A percentile compares a stretch with the other conserved stretches of the same genome.
These are phyloP conservation scores for Thelonectria discophora DNA, from an alignment of 2,329 filamentous ascomycete genomes.

Conservation along the genomic window DNA sequence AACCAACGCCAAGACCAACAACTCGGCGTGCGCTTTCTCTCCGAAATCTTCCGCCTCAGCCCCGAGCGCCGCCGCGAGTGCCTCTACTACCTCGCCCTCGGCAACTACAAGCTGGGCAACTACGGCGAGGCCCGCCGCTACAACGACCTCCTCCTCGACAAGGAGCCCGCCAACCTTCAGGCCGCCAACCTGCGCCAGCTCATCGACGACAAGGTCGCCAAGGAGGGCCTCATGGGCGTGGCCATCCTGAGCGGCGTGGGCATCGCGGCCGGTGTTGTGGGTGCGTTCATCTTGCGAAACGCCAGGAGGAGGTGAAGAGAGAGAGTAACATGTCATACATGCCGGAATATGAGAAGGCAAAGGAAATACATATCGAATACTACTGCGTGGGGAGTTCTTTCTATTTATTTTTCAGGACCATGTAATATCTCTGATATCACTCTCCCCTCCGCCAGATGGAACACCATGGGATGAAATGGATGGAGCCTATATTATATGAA, in stretches of 20 bases:
- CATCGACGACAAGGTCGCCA: conserved; percentile 96
- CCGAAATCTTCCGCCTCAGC: conserved; percentile 94
- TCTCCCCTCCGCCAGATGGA: conserved; percentile 18
- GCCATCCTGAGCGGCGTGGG: conserved; percentile 94
- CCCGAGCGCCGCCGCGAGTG: conserved; percentile 96
- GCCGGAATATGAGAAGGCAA: neutral
- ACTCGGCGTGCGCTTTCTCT: conserved; percentile 90
- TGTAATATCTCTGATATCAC: conserved; percentile 22
- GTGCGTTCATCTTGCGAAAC: conserved; percentile 84
- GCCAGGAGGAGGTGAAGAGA: conserved; percentile 65
- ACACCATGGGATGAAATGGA: conserved; percentile 20
- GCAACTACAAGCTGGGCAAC: conserved; percentile 98
- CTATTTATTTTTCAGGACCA: conserved; percentile 7
- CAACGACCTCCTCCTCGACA: conserved; percentile 90
- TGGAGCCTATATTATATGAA: conserved; percentile 40
- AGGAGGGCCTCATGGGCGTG: conserved; percentile 91
- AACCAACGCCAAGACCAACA: conserved; percentile 85
- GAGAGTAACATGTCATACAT: no score
- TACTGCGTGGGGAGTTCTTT: conserved; percentile 15
- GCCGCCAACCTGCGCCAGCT: conserved; percentile 84
- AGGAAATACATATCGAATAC: conserved; percentile 18
- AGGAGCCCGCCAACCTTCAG: conserved; percentile 92
- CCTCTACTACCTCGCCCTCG: conserved; percentile 95
- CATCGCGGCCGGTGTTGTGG: conserved; percentile 91
- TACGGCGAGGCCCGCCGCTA: conserved; percentile 94